Conservation (phyloP, 208 protist genomes). For the Strigomonas culicis region DNA sequence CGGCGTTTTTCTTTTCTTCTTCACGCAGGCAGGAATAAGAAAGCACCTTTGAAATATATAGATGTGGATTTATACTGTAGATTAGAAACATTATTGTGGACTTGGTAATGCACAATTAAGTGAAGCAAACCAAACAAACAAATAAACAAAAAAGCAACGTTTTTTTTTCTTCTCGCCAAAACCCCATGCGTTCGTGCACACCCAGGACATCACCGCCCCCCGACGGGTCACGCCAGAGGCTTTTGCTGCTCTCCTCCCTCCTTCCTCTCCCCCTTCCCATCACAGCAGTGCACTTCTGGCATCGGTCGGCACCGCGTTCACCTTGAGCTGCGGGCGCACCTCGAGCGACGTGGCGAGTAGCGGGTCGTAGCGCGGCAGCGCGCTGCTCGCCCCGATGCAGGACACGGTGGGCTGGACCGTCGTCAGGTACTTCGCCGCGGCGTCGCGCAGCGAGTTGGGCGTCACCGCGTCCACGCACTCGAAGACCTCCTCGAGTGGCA, state of each 20-base stretch:
- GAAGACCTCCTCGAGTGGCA: conserved; percentile 92
- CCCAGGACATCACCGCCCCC: too few species aligned
- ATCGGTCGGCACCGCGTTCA: conserved; percentile 12
- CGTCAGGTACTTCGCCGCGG: conserved; percentile 63
- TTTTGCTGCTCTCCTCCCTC: too few species aligned
- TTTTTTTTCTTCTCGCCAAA: conserved; percentile 6
- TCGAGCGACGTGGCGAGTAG: conserved; percentile 26
- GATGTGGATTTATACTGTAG: background rate
- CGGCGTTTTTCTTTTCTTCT: too few species aligned
- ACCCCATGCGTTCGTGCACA: too few species aligned
- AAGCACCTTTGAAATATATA: conserved; percentile 2
- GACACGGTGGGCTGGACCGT: conserved; percentile 58
- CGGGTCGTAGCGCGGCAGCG: conserved; percentile 55
- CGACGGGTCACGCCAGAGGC: too few species aligned
- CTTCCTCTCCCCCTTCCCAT: too few species aligned
- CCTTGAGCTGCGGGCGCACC: conserved; percentile 39
- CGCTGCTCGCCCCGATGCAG: conserved; percentile 66
- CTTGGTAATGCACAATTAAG: background rate
- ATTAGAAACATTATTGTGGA: too few species aligned
- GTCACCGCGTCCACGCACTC: conserved; percentile 92
- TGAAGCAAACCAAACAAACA: conserved; percentile 10
- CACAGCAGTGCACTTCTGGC: conserved; percentile 13
- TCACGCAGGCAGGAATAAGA: background rate
- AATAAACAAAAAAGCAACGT: conserved; percentile 7
- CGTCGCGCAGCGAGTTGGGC: conserved; percentile 70